phyloP scores from a whole-genome alignment of 306 rosid genomes.

The Cucumis sativus region Cucumber_9930_V3 NC_026657.2:26887501-26888000 shows the following conservation, averaged over 20 bases:
- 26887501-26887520: slow-evolving; percentile 55
- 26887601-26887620: not conserved
- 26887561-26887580: slow-evolving; percentile 34
- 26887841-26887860: not conserved
- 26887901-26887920: not conserved
- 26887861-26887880: not conserved
- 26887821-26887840: not conserved
- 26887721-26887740: not conserved
- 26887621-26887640: not conserved
- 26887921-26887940: not conserved
- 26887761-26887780: not conserved
- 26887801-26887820: not conserved
- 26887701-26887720: not conserved
- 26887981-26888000: slow-evolving; percentile 46
- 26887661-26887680: not conserved
- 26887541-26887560: slow-evolving; percentile 65
- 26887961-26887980: slow-evolving; percentile 72
- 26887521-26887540: slow-evolving; percentile 72
- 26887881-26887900: not conserved
- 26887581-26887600: not conserved
- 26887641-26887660: not conserved
- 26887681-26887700: not conserved
- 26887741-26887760: not conserved
- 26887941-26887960: slow-evolving; percentile 17
- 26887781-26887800: not conserved